Conservation (phyloP, 2,329 filamentous ascomycete genomes). For the Fulvia fulva region DNA sequence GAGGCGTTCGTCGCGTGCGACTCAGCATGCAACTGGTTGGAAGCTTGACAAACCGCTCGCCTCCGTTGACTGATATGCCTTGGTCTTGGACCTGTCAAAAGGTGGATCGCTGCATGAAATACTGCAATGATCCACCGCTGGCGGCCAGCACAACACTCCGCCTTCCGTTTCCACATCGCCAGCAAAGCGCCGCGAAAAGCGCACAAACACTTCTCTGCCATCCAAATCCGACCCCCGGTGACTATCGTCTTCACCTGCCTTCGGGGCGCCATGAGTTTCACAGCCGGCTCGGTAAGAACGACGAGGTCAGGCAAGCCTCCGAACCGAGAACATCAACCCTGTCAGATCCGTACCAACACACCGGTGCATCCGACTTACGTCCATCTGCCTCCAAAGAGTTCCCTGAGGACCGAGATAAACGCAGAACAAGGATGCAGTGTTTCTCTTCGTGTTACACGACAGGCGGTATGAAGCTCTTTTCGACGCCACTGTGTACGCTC, state of each 20-base stretch:
- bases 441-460: not conserved
- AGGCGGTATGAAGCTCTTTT: not conserved
- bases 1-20: slow-evolving; percentile 5
- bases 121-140: not conserved
- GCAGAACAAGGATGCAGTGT: not conserved
- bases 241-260: not conserved
- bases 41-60: not conserved
- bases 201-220: not conserved
- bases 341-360: not conserved
- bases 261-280: slow-evolving; percentile 3
- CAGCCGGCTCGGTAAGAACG: not conserved
- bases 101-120: slow-evolving; percentile 5
- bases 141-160: not conserved
- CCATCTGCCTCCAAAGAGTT: not conserved
- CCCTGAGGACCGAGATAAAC: not conserved
- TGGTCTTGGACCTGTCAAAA: slow-evolving; percentile 19
- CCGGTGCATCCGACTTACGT: slow-evolving; percentile 9
- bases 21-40: not conserved
- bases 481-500: not conserved
- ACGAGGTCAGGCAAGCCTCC: not conserved
- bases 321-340: not conserved
- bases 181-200: not conserved
- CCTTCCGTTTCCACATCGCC: not conserved
- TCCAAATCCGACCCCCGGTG: not conserved
- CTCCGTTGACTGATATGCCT: slow-evolving; percentile 1